Conservation (phyloP, 108 stramenopile genomes). For the Fragilariopsis cylindrus region DNA sequence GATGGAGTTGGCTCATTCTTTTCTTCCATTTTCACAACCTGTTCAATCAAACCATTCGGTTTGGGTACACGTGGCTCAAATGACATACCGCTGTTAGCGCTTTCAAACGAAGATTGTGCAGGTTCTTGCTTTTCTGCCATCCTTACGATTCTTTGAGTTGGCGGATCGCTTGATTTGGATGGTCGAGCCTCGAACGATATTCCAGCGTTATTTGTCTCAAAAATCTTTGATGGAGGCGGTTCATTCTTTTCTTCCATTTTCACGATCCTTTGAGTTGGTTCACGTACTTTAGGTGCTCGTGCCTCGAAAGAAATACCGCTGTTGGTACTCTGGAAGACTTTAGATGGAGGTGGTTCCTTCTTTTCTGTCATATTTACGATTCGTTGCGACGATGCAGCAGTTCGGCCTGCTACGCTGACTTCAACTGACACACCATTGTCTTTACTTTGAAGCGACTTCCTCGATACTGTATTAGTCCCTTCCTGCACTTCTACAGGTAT, state of each 20-base stretch:
- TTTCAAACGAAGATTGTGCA: neutral
- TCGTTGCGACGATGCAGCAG: neutral
- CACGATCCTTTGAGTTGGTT: neutral
- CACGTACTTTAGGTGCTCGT: neutral
- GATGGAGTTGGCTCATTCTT: neutral
- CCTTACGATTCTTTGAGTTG: neutral
- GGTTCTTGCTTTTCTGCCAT: neutral
- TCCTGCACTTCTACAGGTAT: neutral
- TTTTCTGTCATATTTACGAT: neutral
- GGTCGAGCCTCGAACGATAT: neutral
- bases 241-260: neutral
- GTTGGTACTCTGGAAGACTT: neutral
- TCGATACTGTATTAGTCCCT: neutral
- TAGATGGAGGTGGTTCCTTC: neutral
- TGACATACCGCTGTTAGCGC: neutral
- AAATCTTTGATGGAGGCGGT: neutral
- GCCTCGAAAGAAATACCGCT: neutral
- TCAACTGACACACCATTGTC: neutral
- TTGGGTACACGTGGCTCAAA: neutral
- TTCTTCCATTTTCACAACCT: neutral
- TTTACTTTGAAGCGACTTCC: neutral
- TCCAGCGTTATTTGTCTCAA: neutral
- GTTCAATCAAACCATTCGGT: too few species aligned
- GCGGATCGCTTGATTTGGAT: neutral
- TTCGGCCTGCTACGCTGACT: slow-evolving; percentile 1